Base-by-base conservation (phyloP, 2,329 filamentous ascomycete species). In the Colletotrichum godetiae region DNA sequence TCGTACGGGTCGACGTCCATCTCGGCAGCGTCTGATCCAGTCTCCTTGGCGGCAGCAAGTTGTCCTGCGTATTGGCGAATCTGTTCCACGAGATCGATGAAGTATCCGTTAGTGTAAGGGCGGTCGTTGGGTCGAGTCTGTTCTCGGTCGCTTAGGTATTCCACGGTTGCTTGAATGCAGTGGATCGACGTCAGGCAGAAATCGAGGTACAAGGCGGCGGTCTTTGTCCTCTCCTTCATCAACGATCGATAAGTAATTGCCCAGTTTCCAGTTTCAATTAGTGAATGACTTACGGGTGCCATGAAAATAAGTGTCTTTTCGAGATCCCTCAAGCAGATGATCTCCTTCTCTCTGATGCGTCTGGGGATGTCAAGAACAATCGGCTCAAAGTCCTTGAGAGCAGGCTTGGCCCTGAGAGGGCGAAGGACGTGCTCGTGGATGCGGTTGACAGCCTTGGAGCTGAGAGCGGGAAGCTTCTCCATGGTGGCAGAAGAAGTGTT, bases 31-130 rank as follows among this genome's bases (percentile, higher is more conserved):
- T 90, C 87, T 74, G 87, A 87, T 79, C 90, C 87, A 79, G 91
- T 91, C 79, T 93, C 89, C 80, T 94, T 92, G 76, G 92, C 90
- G 77, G 92, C 92, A 76, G 92, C 92, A 79, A 98, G 91, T 82
- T 97, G 94, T 79, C 92, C 90, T 74, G 95, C 95, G 90, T 98
- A 97, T 81, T 94, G 91, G 81, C 92, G 91, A 78, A 98, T 95
- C 90, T 98, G 95, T 82, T 97, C 94, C 82, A 97, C 92, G 74
- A 98, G 92, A 86, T 98, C 96, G 85, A 98, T 93, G 82, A 98
- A 98, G 85, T 98, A 98, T 81, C 94, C 94, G 89, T 94, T 95
- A 88, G 93, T 97, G 88, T 98, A 98, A 77, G 95, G 95, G 79
- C 93, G 92, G 84, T 98, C 96, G 84, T 91, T 88, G 73, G 94